A percentile compares a stretch with the other conserved stretches of the same genome.
Evolutionary conservation across 495 filamentous ascomycete genomes (phyloP).

Genomic region (Penicillium steckii): DNA sequence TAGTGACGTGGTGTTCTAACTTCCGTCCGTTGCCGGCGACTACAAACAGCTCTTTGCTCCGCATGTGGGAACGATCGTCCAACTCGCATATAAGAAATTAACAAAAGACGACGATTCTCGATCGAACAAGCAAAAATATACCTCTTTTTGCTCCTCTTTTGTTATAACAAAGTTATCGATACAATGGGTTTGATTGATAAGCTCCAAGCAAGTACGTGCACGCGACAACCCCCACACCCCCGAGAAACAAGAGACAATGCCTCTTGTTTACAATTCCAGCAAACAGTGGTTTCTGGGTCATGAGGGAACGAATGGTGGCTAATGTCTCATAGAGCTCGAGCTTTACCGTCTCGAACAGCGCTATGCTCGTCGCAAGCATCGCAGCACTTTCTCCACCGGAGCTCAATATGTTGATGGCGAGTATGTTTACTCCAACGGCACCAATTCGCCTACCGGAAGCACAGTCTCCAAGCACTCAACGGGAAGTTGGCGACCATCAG

Average conservation of each 20-base stretch:
- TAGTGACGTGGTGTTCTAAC: conserved; percentile 1
- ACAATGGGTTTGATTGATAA: conserved; percentile 53
- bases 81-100: conserved; percentile 3
- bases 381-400: conserved; percentile 80
- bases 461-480: conserved; percentile 45
- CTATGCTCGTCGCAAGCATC: conserved; percentile 83
- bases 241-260: background rate
- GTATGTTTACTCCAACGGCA: conserved; percentile 64
- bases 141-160: background rate
- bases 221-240: background rate
- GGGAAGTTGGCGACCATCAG: conserved; percentile 39
- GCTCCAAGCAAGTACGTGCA: conserved; percentile 51
- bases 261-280: no score
- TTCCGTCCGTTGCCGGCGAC: conserved; percentile 9
- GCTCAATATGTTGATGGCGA: conserved; percentile 91
- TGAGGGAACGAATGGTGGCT: conserved; percentile 12
- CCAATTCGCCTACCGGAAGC: conserved; percentile 36
- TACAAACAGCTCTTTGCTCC: conserved; percentile 4
- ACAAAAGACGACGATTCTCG: background rate
- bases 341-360: conserved; percentile 90
- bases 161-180: background rate
- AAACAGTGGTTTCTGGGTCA: background rate
- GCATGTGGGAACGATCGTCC: conserved; percentile 14
- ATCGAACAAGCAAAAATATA: background rate
- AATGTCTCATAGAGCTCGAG: conserved; percentile 62